Evolutionary conservation across 441 rosid genomes (phyloP), one percentile per base, ranked within the genome.

Genomic region (Erodium texanum): DNA sequence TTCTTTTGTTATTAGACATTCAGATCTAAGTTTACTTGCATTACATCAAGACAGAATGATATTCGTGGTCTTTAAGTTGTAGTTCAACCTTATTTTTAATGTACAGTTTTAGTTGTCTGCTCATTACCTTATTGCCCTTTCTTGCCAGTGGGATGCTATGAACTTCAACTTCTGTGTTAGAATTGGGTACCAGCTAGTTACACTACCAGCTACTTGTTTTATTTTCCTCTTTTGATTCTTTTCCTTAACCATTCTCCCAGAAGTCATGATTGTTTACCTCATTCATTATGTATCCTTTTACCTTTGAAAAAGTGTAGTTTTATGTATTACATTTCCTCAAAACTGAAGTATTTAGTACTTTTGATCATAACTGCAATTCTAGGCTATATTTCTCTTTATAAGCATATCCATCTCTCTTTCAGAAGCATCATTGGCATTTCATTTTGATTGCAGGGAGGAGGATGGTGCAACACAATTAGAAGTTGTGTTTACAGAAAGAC

Each of bases 401-500:
- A 59, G 32, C 63, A 20, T 58, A 1, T 58, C 15, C 27, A 58
- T 58, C 24, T 58, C 62, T 58, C 62, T 20, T 58, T 58, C 62
- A 58, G 62, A 58, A 58, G 62, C 3, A 59, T 5, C 63, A 22
- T 22, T 59, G 22, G n/a, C 27, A 22, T 59, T 11, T 59, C 18
- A 10, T 11, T 59, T 59, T 59, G n/a, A 59, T 52, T 70, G 63
- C 68, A 89, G 96, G 93, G 96, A 63, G 96, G 96, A 29, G 96
- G 93, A 67, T 89, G 91, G 96, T 89, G 96, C 73, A 79, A 87
- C 70, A 75, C 80, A 58, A 73, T 82, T 9, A 76, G 67, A 68
- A 81, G 9, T 65, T 89, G 96, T 70, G 77, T 87, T 41, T 84
- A 68, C 77, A 78, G 91, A 22, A 87, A 87, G 75, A 86, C 88